phyloP scores from a whole-genome alignment of 257 asterid genomes.

The Solanum bukasovii region DNA sequence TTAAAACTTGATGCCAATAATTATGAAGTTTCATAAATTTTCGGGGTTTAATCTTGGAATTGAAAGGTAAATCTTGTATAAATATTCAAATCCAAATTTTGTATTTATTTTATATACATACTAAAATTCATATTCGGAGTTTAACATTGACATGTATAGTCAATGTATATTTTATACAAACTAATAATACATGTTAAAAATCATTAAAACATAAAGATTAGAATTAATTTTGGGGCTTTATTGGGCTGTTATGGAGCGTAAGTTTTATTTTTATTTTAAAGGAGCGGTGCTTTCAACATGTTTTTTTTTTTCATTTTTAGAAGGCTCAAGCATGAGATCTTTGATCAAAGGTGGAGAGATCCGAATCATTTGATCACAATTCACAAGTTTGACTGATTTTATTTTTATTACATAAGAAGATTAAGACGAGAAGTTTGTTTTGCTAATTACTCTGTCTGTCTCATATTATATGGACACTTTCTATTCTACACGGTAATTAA shows the following conservation, averaged over 20 bases:
- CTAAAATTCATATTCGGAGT: not conserved
- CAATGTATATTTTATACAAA: not conserved
- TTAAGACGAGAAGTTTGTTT: not conserved
- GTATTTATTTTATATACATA: no score
- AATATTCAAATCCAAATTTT: no score
- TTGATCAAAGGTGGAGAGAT: no score
- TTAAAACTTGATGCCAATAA: not conserved
- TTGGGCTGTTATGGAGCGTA: not conserved
- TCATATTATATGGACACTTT: not conserved
- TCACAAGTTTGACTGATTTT: not conserved
- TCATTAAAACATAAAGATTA: not conserved
- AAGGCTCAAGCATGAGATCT: not conserved
- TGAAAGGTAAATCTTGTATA: no score
- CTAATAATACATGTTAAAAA: no score
- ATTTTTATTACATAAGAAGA: not conserved
- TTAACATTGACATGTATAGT: not conserved
- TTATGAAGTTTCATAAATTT: no score
- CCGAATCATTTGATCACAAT: no score
- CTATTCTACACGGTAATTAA: no score
- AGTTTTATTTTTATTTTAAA: no score
- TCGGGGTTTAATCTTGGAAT: no score
- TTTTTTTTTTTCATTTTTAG: no score
- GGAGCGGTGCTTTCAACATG: not conserved
- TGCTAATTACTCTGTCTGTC: rapidly evolving
- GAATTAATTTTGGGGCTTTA: not conserved